Evolutionary conservation across 345 rosid genomes (phyloP).

Genomic region (Citrus mangshanensis): DNA sequence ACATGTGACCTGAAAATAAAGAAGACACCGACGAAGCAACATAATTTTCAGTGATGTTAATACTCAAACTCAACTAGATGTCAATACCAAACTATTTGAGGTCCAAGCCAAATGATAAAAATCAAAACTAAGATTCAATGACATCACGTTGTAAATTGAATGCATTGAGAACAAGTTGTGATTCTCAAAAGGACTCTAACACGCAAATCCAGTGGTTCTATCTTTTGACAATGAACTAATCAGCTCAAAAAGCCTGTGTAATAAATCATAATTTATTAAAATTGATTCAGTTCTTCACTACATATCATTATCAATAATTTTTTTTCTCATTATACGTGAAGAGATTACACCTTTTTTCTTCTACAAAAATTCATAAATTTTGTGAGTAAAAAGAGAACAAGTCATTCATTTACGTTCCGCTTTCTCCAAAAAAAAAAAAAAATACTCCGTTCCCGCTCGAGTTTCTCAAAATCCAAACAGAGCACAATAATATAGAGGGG

Average conservation of each 20-base stretch:
- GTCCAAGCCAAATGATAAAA: neutral
- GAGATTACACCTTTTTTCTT: too few species aligned
- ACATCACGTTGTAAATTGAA: neutral
- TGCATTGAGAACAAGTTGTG: neutral
- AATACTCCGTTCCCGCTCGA: neutral
- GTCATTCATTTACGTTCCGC: too few species aligned
- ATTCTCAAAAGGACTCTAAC: neutral
- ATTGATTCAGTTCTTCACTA: too few species aligned
- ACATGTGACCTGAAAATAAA: too few species aligned
- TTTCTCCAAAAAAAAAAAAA: too few species aligned
- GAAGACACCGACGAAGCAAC: too few species aligned
- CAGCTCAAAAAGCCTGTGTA: neutral
- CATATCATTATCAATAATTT: too few species aligned
- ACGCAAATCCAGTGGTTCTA: neutral
- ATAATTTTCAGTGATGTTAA: too few species aligned
- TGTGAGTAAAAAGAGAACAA: too few species aligned
- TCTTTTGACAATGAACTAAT: neutral
- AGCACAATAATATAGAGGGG: neutral
- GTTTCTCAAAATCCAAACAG: constrained; percentile 17
- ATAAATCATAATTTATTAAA: too few species aligned
- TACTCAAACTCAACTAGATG: neutral
- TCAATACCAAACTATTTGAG: neutral
- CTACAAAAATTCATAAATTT: too few species aligned
- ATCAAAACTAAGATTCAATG: neutral
- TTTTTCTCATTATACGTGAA: too few species aligned